These are phyloP conservation scores for Encephalitozoon romaleae DNA, from an alignment of 371 early-diverging fungal genomes.

Conservation along the genomic window DNA sequence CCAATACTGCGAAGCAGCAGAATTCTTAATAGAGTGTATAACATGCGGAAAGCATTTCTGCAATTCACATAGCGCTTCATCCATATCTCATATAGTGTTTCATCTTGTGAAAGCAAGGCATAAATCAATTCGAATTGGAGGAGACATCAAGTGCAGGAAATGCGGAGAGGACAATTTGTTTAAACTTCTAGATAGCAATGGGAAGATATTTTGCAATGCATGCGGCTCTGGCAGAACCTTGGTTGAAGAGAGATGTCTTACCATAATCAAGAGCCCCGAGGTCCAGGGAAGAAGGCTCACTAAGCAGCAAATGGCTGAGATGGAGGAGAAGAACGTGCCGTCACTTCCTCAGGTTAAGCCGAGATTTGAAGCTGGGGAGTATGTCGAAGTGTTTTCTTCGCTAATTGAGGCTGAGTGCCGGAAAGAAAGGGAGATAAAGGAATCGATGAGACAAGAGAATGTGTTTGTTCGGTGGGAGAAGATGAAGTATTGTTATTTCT, in stretches of 20 bases:
- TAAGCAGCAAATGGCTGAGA: slow-evolving; percentile 65
- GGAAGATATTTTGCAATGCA: slow-evolving; percentile 18
- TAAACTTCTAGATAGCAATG: slow-evolving; percentile 62
- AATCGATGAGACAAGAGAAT: slow-evolving; percentile 84
- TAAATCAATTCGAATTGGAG: slow-evolving; percentile 68
- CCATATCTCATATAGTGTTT: slow-evolving; percentile 83
- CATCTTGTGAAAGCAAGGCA: slow-evolving; percentile 85
- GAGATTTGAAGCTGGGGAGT: slow-evolving; percentile 74
- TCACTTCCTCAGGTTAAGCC: slow-evolving; percentile 12
- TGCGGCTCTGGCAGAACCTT: slow-evolving; percentile 71
- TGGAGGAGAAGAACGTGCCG: slow-evolving; percentile 1
- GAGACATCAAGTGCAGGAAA: slow-evolving; percentile 73
- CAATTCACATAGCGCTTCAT: slow-evolving; percentile 76
- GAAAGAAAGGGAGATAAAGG: slow-evolving; percentile 80
- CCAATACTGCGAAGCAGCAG: slow-evolving; percentile 58
- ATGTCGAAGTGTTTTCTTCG: slow-evolving; percentile 83
- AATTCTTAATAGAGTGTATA: slow-evolving; percentile 80
- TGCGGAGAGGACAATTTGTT: slow-evolving; percentile 88
- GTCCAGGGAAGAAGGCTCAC: slow-evolving; percentile 63
- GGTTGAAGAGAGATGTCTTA: slow-evolving; percentile 70
- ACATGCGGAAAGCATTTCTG: slow-evolving; percentile 87
- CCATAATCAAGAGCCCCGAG: slow-evolving; percentile 72
- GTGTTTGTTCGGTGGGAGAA: slow-evolving; percentile 87
- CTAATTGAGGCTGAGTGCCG: slow-evolving; percentile 88
- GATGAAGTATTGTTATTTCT: slow-evolving; percentile 77